phyloP scores from a whole-genome alignment of 352 stramenopile genomes.

The Globisporangium ultimum region DNA sequence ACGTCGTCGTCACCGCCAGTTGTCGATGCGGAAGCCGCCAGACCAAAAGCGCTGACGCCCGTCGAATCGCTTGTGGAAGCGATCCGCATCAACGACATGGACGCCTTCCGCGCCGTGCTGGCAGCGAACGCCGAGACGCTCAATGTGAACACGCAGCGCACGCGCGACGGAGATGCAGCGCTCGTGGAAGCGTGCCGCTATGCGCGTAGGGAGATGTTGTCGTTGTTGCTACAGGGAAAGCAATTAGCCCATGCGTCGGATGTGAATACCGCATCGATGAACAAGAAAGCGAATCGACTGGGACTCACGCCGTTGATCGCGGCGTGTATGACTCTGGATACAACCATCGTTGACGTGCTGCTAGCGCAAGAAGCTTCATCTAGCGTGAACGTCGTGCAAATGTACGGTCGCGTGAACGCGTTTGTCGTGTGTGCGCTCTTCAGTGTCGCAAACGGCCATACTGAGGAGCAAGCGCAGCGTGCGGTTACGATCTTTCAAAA shows the following conservation, averaged over 20 bases:
- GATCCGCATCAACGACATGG: conserved; percentile 10
- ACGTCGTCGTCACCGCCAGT: too few relatives aligned
- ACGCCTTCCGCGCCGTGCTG: conserved; percentile 11
- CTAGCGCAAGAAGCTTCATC: conserved; percentile 15
- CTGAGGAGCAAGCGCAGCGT: conserved; percentile 31
- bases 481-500: conserved; percentile 35
- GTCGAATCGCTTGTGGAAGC: conserved; percentile 14
- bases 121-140: conserved; percentile 11
- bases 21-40: not conserved
- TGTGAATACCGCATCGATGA: conserved; percentile 33
- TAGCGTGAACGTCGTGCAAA: conserved; percentile 28
- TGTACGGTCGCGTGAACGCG: conserved; percentile 41
- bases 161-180: conserved; percentile 30
- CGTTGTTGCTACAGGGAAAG: conserved; percentile 23
- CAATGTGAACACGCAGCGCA: conserved; percentile 34
- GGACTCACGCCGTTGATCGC: conserved; percentile 46
- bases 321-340: conserved; percentile 52
- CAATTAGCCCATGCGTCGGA: conserved; percentile 11
- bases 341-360: conserved; percentile 33
- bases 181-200: conserved; percentile 61
- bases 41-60: conserved; percentile 2
- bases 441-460: conserved; percentile 53
- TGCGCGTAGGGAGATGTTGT: conserved; percentile 38
- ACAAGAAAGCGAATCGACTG: conserved; percentile 31
- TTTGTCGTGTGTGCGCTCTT: conserved; percentile 41